Evolutionary conservation across 164 flowering plant species (phyloP), one percentile per base, ranked within the genome.

Genomic region (Kingdonia uniflora): DNA sequence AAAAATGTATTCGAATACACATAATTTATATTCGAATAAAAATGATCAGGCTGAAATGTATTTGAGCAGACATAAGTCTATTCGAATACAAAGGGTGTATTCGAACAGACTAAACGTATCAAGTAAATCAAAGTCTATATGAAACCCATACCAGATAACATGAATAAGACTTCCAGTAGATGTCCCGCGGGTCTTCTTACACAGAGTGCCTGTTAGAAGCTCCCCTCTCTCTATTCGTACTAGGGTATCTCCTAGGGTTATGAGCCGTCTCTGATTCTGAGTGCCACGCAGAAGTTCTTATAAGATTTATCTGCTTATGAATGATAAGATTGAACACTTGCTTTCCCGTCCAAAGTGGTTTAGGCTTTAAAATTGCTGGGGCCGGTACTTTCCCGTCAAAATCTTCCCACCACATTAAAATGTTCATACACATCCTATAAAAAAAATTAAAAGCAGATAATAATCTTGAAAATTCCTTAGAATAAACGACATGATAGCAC

Each of bases 401-500:
- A 68, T 94, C 97, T 65, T 89, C 97, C 99, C 99, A 94, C 99
- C 99, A 94, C 96, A 94, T 89, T 68, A 94, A 76, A 37, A 76
- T 89, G 65, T 94, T 92, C 96, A 94, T 89, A 45, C 84, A 94
- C 97, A 72, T 94, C 99, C 99, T 92, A 74, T 62, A 73, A 54
- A 11, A 54, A 42, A 35, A 1, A 38, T 44, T 47, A 19, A 47
- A 0, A 47, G 29, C 14, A 29, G 35, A 4, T 29, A 3, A 4
- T 29, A 29, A n/a, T n/a, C 35, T 29, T 29, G 4, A 4, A 29
- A 29, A 3, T 29, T 29, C 6, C 8, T 29, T 29, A 29, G 8
- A 29, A 29, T 29, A 29, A 29, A 29, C 35, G 6, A 29, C 35
- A 29, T 29, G 8, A 8, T 8, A 8, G 8, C 8, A 52, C 6